Percentiles rank a stretch among this genome's conserved stretches.
Conservation (phyloP, 2,329 filamentous ascomycete species). For the Microsporum audouinii region DNA sequence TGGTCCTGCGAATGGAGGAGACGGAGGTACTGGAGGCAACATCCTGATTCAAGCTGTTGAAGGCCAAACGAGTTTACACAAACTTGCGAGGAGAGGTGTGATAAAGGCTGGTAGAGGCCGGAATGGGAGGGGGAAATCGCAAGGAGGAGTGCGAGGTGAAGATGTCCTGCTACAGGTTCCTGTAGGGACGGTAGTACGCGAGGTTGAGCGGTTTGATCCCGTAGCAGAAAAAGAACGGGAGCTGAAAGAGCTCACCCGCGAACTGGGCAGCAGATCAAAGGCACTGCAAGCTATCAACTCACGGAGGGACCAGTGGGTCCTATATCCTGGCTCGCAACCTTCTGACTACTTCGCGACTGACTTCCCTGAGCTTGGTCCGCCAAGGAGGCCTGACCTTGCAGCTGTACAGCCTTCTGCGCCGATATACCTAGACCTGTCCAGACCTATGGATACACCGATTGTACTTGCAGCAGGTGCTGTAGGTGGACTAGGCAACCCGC, state of each 20-base stretch:
- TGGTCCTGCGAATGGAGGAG: slow-evolving; percentile 86
- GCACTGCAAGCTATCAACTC: slow-evolving; percentile 32
- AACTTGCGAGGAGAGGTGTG: slow-evolving; percentile 66
- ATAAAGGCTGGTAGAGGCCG: slow-evolving; percentile 36
- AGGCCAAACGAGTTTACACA: slow-evolving; percentile 86
- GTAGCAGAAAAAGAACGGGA: slow-evolving; percentile 51
- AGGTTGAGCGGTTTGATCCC: slow-evolving; percentile 68
- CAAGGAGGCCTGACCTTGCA: slow-evolving; percentile 46
- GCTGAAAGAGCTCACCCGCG: slow-evolving; percentile 19
- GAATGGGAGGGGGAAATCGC: slow-evolving; percentile 38
- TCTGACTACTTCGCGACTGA: slow-evolving; percentile 54
- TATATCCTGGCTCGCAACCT: slow-evolving; percentile 68
- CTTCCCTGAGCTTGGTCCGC: slow-evolving; percentile 47
- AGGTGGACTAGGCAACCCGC: slow-evolving; percentile 84
- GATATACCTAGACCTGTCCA: slow-evolving; percentile 59
- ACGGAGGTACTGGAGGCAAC: slow-evolving; percentile 83
- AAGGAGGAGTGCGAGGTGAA: slow-evolving; percentile 63
- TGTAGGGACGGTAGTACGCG: slow-evolving; percentile 79
- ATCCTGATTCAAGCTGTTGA: slow-evolving; percentile 89
- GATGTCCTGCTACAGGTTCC: slow-evolving; percentile 84
- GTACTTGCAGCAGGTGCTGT: slow-evolving; percentile 77
- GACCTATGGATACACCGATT: slow-evolving; percentile 70
- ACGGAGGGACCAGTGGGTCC: slow-evolving; percentile 63
- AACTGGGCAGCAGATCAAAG: slow-evolving; percentile 28
- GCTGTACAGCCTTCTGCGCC: slow-evolving; percentile 61